Percentiles rank a stretch among this genome's conserved stretches.
Conservation (phyloP, 768 basidiomycete genomes). For the Scleroderma bovista region DNA sequence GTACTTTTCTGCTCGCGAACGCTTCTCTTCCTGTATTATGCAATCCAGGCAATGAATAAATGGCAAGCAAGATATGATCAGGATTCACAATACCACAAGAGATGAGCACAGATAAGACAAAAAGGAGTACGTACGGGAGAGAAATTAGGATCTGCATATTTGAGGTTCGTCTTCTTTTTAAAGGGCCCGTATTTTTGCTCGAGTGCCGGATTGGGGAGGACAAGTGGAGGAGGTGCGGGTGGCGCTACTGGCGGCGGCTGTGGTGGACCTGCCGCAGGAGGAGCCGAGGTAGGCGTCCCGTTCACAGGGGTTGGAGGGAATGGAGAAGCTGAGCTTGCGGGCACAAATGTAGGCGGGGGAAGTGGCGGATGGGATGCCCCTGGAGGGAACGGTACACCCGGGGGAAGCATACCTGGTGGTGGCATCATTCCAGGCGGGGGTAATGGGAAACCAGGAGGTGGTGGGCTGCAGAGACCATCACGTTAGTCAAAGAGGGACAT, state of each 20-base stretch:
- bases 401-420: conserved; percentile 30
- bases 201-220: conserved; percentile 51
- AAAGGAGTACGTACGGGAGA: conserved; percentile 51
- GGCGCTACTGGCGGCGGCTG: conserved; percentile 3
- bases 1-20: conserved; percentile 61
- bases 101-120: neutral
- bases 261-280: conserved; percentile 4
- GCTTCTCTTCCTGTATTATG: conserved; percentile 62
- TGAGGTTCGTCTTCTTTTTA: conserved; percentile 71
- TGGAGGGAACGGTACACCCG: conserved; percentile 33
- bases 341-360: conserved; percentile 32
- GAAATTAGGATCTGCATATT: conserved; percentile 74
- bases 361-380: conserved; percentile 32
- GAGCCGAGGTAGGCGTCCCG: conserved; percentile 17
- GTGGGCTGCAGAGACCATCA: conserved; percentile 29
- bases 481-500: conserved; percentile 11
- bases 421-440: conserved; percentile 39
- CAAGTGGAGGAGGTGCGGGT: conserved; percentile 20
- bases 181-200: conserved; percentile 66
- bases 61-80: neutral
- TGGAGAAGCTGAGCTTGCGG: conserved; percentile 24
- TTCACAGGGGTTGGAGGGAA: conserved; percentile 21
- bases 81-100: neutral
- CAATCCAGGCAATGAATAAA: neutral
- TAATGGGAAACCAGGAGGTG: conserved; percentile 51